Evolutionary conservation across 768 basidiomycete genomes (phyloP).

Genomic region (Mycena amicta): DNA sequence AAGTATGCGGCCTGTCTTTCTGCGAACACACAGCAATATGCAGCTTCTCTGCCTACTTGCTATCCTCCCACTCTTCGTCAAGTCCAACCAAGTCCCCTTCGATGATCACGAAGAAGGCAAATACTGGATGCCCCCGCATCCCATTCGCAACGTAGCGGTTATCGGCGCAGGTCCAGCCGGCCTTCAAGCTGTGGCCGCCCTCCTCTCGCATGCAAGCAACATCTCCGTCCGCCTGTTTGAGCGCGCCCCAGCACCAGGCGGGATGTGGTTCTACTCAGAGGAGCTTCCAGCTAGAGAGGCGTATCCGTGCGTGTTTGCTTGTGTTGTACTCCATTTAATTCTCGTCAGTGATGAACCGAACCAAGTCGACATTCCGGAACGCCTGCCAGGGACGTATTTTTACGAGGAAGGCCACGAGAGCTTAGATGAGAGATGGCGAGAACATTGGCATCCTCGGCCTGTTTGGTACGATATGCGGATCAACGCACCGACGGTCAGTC

Average conservation of each 20-base stretch:
- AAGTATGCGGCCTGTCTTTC: too few relatives aligned
- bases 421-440: conserved; percentile 20
- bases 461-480: conserved; percentile 22
- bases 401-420: conserved; percentile 22
- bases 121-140: background rate
- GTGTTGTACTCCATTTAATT: background rate
- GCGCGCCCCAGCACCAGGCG: conserved; percentile 22
- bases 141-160: conserved; percentile 7
- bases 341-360: conserved; percentile 3
- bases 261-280: conserved; percentile 25
- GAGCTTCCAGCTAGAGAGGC: conserved; percentile 18
- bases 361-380: background rate
- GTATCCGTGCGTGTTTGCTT: conserved; percentile 23
- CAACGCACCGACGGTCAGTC: conserved; percentile 20
- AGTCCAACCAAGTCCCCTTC: background rate
- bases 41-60: background rate
- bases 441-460: conserved; percentile 24
- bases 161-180: conserved; percentile 20
- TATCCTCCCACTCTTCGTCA: background rate
- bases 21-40: background rate
- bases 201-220: background rate
- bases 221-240: conserved; percentile 24
- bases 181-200: conserved; percentile 16
- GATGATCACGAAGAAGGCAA: too few relatives aligned
- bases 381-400: conserved; percentile 12